Percentiles rank a stretch among this genome's conserved stretches.
These are phyloP conservation scores for Rhododendron kiyosumense DNA, from an alignment of 148 eudicot genomes.

Conservation along the genomic window DNA sequence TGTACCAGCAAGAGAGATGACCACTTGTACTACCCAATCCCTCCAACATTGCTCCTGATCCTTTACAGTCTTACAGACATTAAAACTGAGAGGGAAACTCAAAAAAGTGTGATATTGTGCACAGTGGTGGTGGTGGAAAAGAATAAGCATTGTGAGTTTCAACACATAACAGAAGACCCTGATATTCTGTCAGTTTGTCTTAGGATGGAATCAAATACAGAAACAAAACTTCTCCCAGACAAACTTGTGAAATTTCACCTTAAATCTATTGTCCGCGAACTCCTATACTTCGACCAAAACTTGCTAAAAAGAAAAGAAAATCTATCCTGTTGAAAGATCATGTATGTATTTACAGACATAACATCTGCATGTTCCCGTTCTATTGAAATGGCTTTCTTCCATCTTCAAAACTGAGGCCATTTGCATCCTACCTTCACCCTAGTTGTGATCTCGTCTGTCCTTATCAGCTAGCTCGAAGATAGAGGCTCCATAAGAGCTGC, in stretches of 20 bases:
- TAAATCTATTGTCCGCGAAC: background rate
- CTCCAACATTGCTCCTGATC: no score
- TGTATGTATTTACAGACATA: background rate
- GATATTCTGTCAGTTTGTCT: background rate
- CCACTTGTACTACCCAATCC: no score
- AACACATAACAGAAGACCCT: background rate
- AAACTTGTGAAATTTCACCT: background rate
- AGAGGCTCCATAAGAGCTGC: background rate
- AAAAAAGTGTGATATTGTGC: background rate
- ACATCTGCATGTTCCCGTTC: background rate
- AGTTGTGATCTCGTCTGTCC: background rate
- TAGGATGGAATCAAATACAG: background rate
- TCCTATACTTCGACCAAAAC: background rate
- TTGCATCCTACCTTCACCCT: background rate
- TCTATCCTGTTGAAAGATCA: background rate
- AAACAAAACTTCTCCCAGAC: background rate
- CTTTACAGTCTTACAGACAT: no score
- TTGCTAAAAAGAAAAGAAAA: background rate
- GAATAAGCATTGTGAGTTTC: background rate
- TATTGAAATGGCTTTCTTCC: background rate
- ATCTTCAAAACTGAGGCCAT: background rate
- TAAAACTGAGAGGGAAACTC: no score
- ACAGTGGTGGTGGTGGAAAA: background rate
- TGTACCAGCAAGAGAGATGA: no score
- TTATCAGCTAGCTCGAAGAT: background rate